Base-by-base conservation (phyloP, 1,284 basidiomycete species). In the Cerrena zonata region DNA sequence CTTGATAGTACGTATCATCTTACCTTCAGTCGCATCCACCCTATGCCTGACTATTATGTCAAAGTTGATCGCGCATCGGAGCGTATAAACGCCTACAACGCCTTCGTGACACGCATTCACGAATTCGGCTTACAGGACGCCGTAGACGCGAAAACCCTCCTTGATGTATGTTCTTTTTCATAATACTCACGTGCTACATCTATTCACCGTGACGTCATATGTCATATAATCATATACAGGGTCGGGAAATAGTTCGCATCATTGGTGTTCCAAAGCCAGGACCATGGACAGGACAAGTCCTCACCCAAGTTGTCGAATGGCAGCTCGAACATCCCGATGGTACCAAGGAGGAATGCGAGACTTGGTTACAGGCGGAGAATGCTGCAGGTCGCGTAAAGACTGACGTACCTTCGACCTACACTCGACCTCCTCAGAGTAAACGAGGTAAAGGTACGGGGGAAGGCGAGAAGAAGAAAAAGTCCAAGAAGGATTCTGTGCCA, bases 291-390 rank as follows among this genome's bases (percentile, higher is more conserved):
- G 76, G 80, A 24, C 67, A 75, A 22, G 76, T 86, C 18, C 72
- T 89, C n/a, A 68, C 74, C 18, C 77, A 75, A 36, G 75, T 95
- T 38, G 65, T 90, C 21, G 79, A 83, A 54, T 95, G 91, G 90
- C 91, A 94, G 63, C 75, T 96, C 11, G 82, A 80, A 34, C 71
- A 92, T 63, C 89, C 92, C 0, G 61, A 72, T 1, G 76, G 74
- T 0, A 79, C 79, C 1, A 79, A 79, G 59, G 84, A 82, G 3
- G 79, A 84, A 5, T 91, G 89, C 61, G 65, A 74, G 25, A 63
- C 63, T 21, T 95, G 89, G 90, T 68, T 97, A 43, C 69, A 69
- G 52, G 67, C 68, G 21, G 78, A 84, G 59, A 71, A 73, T 34
- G 65, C 59, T 5, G 70, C 73, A 30, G 80, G 80, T 2, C 70